Percentiles rank a stretch among this genome's conserved stretches.
phyloP scores from a whole-genome alignment of 352 stramenopile species.

The Globisporangium lucens region DNA sequence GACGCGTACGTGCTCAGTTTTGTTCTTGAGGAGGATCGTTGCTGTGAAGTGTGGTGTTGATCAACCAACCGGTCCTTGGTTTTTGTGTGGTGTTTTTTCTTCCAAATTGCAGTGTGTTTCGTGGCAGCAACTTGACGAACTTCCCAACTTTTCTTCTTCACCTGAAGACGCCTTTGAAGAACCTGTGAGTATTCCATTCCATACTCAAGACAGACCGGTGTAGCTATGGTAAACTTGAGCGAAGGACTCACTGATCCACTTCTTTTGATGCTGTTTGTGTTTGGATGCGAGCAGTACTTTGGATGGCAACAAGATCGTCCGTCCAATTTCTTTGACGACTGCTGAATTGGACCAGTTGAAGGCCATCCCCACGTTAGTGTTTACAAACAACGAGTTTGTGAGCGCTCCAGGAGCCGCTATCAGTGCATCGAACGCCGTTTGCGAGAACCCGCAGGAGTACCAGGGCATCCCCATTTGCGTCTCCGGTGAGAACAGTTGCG shows the following conservation, averaged over 20 bases:
- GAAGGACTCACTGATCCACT: neutral
- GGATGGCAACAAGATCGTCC: constrained; percentile 19
- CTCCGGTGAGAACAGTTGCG: constrained; percentile 11
- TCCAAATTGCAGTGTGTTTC: constrained; percentile 27
- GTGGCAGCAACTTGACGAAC: constrained; percentile 31
- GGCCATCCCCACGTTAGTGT: constrained; percentile 18
- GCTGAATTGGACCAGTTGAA: constrained; percentile 16
- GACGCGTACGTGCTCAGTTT: constrained; percentile 26
- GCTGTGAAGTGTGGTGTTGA: neutral
- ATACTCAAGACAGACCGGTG: too few relatives aligned
- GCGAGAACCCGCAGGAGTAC: neutral
- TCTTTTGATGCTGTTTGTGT: neutral
- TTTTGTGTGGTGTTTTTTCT: neutral
- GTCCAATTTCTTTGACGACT: constrained; percentile 18
- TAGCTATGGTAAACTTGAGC: neutral
- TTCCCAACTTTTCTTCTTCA: constrained; percentile 43
- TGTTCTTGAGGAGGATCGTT: neutral
- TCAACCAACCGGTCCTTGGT: neutral
- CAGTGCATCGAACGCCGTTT: neutral
- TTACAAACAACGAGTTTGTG: constrained; percentile 17
- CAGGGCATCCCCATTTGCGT: constrained; percentile 24
- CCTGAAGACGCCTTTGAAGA: constrained; percentile 22
- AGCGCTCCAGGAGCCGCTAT: neutral
- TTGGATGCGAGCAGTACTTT: constrained; percentile 9
- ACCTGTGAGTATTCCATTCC: constrained; percentile 8